Evolutionary conservation across 2,329 filamentous ascomycete species (phyloP).

Genomic region (Geoglossum cookeanum): DNA sequence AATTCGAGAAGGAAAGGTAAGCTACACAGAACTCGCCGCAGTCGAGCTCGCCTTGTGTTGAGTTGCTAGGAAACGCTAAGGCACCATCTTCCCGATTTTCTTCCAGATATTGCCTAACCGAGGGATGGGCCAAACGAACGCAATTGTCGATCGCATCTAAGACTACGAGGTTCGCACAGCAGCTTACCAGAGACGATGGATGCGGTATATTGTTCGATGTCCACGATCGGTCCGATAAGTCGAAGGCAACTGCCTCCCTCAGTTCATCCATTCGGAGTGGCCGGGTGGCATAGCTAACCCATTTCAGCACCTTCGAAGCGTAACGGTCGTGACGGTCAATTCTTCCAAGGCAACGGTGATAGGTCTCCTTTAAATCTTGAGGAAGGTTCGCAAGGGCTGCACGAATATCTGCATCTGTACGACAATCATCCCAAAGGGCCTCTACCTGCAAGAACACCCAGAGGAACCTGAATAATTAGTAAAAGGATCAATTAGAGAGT

Average conservation of each 20-base stretch:
- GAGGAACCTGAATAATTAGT: neutral
- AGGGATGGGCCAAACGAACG: neutral
- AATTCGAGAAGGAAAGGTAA: too few species aligned
- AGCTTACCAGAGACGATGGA: neutral
- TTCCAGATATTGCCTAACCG: neutral
- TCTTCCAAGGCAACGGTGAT: neutral
- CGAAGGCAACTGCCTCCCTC: neutral
- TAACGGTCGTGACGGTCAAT: neutral
- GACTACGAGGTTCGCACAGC: neutral
- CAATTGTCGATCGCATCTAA: neutral
- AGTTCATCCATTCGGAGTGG: neutral
- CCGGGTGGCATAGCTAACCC: neutral
- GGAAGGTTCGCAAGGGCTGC: neutral
- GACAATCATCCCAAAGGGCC: neutral
- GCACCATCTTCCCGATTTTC: neutral
- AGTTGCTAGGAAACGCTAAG: neutral
- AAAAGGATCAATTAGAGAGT: neutral
- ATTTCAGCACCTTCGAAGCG: neutral
- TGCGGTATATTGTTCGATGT: neutral
- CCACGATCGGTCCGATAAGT: neutral
- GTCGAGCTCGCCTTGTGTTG: neutral
- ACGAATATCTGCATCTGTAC: neutral
- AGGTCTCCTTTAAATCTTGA: neutral
- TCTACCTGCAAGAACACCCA: neutral
- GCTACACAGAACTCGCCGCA: neutral